These are phyloP conservation scores for Helicostylum pulchrum DNA, from an alignment of 192 early-diverging fungal genomes.

Conservation along the genomic window DNA sequence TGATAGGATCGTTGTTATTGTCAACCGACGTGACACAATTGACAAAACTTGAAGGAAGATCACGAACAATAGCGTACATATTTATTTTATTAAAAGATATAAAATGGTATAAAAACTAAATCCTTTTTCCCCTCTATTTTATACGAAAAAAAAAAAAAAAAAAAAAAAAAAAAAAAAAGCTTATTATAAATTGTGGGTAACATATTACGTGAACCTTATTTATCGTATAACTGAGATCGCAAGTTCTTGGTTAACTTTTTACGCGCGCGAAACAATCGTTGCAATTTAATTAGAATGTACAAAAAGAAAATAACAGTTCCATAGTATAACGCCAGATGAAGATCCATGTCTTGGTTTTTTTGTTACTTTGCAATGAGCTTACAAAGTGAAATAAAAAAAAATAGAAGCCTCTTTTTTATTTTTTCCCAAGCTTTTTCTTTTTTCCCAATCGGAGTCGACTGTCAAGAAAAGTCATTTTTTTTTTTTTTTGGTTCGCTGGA, in stretches of 20 bases:
- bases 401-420: too few species aligned
- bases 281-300: background rate
- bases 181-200: background rate
- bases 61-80: too few species aligned
- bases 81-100: constrained; percentile 14
- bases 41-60: too few species aligned
- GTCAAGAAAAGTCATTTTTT: too few species aligned
- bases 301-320: background rate
- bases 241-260: background rate
- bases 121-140: too few species aligned
- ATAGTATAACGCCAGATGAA: background rate
- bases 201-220: background rate
- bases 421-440: too few species aligned
- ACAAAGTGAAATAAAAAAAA: too few species aligned
- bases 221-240: background rate
- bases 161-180: background rate
- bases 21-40: too few species aligned
- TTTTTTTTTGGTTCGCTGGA: too few species aligned
- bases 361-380: too few species aligned
- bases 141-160: background rate
- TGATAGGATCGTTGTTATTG: too few species aligned
- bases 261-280: background rate
- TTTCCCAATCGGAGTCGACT: too few species aligned
- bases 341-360: background rate
- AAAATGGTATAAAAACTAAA: constrained; percentile 5